Evolutionary conservation across 1,284 basidiomycete genomes (phyloP).

Genomic region (Sanguinoderma infundibulare): DNA sequence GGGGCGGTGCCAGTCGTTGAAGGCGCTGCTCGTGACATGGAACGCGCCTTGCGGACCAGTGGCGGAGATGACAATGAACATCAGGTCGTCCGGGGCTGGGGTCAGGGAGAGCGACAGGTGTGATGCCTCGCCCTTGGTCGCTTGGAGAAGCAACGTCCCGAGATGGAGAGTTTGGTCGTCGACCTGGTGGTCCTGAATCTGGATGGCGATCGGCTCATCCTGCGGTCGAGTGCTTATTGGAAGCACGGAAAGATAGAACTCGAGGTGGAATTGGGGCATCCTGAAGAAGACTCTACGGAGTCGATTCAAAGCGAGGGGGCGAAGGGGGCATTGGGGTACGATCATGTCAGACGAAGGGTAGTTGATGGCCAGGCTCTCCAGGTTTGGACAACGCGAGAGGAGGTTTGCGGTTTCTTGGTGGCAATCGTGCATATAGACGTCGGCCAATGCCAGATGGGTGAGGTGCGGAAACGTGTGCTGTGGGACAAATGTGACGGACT

Average conservation of each 20-base stretch:
- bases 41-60: neutral
- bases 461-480: neutral
- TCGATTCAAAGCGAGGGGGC: neutral
- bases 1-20: neutral
- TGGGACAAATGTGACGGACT: neutral
- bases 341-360: neutral
- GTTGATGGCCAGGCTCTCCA: neutral
- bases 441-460: neutral
- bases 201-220: neutral
- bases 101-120: neutral
- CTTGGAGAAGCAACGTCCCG: neutral
- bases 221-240: neutral
- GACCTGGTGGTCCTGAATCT: neutral
- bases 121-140: neutral
- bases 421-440: neutral
- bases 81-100: neutral
- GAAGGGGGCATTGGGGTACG: neutral
- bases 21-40: neutral
- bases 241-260: neutral
- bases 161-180: neutral
- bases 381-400: neutral
- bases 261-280: neutral
- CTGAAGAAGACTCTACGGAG: neutral
- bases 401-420: neutral
- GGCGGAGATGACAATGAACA: neutral